These are phyloP conservation scores for Vanilla planifolia DNA, from an alignment of 106 monocot species.

Conservation along the genomic window DNA sequence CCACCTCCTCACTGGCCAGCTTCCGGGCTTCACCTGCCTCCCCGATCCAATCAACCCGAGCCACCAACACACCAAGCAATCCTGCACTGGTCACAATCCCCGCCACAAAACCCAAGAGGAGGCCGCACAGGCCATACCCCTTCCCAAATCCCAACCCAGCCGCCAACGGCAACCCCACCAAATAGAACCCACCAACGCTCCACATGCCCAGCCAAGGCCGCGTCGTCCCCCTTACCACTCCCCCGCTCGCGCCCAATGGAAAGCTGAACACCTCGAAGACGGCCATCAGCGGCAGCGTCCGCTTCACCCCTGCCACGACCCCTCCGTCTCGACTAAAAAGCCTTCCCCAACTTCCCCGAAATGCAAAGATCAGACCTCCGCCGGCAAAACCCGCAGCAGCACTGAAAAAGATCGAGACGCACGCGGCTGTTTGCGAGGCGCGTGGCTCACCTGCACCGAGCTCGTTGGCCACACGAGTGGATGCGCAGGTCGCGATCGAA, in stretches of 20 bases:
- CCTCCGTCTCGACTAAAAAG: slow-evolving; percentile 46
- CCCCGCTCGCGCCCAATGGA: slow-evolving; percentile 55
- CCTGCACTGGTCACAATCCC: slow-evolving; percentile 20
- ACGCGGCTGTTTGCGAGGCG: slow-evolving; percentile 25
- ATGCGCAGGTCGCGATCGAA: slow-evolving; percentile 55
- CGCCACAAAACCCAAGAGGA: slow-evolving; percentile 50
- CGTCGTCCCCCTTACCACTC: slow-evolving; percentile 59
- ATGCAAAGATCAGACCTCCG: slow-evolving; percentile 22
- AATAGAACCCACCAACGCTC: slow-evolving; percentile 61
- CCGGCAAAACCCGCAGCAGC: slow-evolving; percentile 21
- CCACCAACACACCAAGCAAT: slow-evolving; percentile 37
- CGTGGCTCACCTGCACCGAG: slow-evolving; percentile 40
- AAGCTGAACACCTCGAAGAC: slow-evolving; percentile 64
- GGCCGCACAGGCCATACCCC: slow-evolving; percentile 40
- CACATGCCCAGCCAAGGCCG: slow-evolving; percentile 69
- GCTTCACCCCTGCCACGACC: slow-evolving; percentile 29
- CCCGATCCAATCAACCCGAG: slow-evolving; percentile 43
- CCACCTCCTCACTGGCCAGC: background rate
- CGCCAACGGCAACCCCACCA: slow-evolving; percentile 60
- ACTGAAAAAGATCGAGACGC: slow-evolving; percentile 25
- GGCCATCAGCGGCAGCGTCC: slow-evolving; percentile 59
- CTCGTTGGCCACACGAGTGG: slow-evolving; percentile 64
- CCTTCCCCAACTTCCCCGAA: slow-evolving; percentile 33
- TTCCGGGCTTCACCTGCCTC: slow-evolving; percentile 25
- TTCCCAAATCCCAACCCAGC: slow-evolving; percentile 42